These are phyloP conservation scores for Ophiostoma sp. DNA, from an alignment of 2,329 filamentous ascomycete genomes.

Conservation along the genomic window DNA sequence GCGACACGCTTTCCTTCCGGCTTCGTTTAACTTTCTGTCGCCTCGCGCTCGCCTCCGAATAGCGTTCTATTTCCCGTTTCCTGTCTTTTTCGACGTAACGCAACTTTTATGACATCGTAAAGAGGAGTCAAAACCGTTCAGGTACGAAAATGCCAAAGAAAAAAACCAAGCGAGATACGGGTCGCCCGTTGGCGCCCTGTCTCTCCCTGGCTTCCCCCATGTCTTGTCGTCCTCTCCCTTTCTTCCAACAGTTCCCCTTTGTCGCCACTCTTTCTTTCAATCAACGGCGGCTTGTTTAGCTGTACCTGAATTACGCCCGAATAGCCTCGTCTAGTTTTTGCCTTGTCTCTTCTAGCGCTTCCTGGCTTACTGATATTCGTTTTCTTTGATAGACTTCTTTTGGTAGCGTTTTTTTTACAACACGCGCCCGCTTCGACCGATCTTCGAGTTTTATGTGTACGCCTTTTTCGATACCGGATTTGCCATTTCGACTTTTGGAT, in stretches of 20 bases:
- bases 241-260: neutral
- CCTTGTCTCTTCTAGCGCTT: slow-evolving; percentile 5
- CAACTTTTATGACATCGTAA: slow-evolving; percentile 9
- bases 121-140: neutral
- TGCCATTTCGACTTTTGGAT: neutral
- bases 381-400: neutral
- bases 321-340: slow-evolving; percentile 20
- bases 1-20: neutral
- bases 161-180: neutral
- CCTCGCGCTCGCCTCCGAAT: neutral
- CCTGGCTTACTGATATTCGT: slow-evolving; percentile 23
- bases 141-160: slow-evolving; percentile 7
- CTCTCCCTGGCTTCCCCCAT: slow-evolving; percentile 11
- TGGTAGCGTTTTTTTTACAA: slow-evolving; percentile 7
- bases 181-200: neutral
- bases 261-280: neutral
- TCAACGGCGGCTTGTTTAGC: neutral
- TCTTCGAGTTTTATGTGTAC: neutral
- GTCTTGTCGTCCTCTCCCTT: slow-evolving; percentile 15
- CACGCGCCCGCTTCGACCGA: neutral
- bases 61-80: neutral
- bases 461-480: neutral
- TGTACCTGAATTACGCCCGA: neutral
- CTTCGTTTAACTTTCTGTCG: neutral
- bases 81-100: neutral